These are phyloP conservation scores for Syzygium grande DNA, from an alignment of 345 rosid genomes.

Conservation along the genomic window DNA sequence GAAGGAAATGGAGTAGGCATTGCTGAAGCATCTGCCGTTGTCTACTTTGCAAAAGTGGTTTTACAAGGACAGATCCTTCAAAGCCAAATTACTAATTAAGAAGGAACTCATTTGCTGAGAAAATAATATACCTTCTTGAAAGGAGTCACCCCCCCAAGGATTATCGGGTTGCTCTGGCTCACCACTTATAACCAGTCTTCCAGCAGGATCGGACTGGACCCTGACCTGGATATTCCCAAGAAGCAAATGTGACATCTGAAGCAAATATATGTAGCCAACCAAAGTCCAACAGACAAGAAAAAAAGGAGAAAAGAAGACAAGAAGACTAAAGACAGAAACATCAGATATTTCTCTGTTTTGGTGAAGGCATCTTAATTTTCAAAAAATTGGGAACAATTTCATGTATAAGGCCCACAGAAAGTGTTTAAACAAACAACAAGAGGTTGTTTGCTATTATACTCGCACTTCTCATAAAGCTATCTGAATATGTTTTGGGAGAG, in stretches of 20 bases:
- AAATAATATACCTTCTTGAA: conserved; percentile 44
- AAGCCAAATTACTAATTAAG: neutral
- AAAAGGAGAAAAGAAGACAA: neutral
- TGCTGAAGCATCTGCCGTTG: neutral
- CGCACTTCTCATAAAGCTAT: neutral
- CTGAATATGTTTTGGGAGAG: neutral
- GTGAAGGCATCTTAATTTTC: neutral
- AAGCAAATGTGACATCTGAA: neutral
- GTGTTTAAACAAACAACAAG: neutral
- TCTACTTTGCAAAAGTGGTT: neutral
- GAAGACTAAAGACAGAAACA: neutral
- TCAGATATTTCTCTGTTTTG: neutral
- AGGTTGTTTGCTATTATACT: neutral
- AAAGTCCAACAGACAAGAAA: neutral
- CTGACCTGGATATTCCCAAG: conserved; percentile 39
- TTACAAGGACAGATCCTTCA: neutral
- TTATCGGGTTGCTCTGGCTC: conserved; percentile 58
- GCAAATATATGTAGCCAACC: neutral
- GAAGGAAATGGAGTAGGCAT: neutral
- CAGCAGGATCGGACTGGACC: conserved; percentile 75
- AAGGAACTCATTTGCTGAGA: neutral
- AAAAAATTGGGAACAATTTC: neutral
- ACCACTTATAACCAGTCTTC: conserved; percentile 59
- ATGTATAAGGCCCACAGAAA: neutral
- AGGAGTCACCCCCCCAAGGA: conserved; percentile 76